Base-by-base conservation (phyloP, 2,329 filamentous ascomycete genomes). In the Cladosporium halotolerans region DNA sequence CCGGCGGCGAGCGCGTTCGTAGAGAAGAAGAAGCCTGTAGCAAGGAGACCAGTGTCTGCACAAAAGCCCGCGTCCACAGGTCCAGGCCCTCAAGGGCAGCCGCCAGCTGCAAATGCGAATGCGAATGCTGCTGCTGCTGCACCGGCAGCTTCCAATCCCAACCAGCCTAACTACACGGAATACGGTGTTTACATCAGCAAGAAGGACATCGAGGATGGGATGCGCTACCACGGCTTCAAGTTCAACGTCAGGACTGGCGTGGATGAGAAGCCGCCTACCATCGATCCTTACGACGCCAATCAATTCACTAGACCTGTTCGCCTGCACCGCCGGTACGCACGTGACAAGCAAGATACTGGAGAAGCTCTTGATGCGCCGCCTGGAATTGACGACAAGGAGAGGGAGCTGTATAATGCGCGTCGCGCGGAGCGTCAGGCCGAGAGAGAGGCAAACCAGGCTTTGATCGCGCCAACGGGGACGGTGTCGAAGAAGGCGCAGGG, bases 271-370 rank as follows among this genome's bases (percentile, higher is more conserved):
- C 16, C 33, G 8, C 55, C 59, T 2, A 58, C 73, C 66, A 50
- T 54, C 57, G 85, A 86, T 61, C 79, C 83, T 32, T 77, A 89
- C 56, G 85, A 97, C 64, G 84, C 92, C 60, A 76, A 84, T 5
- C 84, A 95, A 48, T 99, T 97, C 66, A 86, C 88, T 14, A 83
- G 90, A 28, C 93, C 93, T 0, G 88, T 97, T 32, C 85, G 89
- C 36, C 75, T 99, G 36, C 91, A 97, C 67, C 84, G 93, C 58
- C 86, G 93, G 53, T 91, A 96, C 67, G 89, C 91, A 14, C 82
- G 84, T 62, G 84, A 80, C 38, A 78, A 82, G 53, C 76, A 68
- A 63, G 74, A 68, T 19, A 61, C 57, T 3, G 61, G 67, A 52
- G 61, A 67, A 18, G 59, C 60, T 39, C 58, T 58, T 7, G 64